These are phyloP conservation scores for Komagataella phaffii DNA, from an alignment of 805 yeast genomes.

Conservation along the genomic window DNA sequence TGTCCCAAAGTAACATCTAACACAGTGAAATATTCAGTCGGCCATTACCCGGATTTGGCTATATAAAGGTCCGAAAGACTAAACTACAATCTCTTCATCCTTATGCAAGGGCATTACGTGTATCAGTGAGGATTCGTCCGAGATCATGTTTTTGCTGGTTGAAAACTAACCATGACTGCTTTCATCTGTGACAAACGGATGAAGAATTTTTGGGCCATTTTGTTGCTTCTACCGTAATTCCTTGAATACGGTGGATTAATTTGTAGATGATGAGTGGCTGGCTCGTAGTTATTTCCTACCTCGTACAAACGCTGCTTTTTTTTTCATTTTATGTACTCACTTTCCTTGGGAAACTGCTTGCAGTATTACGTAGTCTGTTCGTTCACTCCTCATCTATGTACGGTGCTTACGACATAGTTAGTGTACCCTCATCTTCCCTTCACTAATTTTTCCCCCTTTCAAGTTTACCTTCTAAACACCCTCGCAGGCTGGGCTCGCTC, in stretches of 20 bases:
- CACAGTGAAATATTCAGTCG: neutral
- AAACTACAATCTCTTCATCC: conserved; percentile 39
- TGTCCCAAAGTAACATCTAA: too few species aligned
- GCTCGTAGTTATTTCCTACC: neutral
- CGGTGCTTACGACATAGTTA: too few species aligned
- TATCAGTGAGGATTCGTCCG: conserved; percentile 99
- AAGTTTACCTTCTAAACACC: too few species aligned
- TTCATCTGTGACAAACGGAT: conserved; percentile 37
- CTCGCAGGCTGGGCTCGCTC: too few species aligned
- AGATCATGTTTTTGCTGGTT: conserved; percentile 99
- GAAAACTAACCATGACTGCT: conserved; percentile 96
- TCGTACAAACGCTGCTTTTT: too few species aligned
- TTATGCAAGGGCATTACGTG: conserved; percentile 99
- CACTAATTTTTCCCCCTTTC: too few species aligned
- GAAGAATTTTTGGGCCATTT: conserved; percentile 68
- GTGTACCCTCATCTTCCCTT: too few species aligned
- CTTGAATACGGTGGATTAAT: neutral
- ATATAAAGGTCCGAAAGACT: neutral
- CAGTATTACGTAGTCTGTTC: too few species aligned
- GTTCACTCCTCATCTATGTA: too few species aligned
- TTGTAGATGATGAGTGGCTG: neutral
- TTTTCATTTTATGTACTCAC: too few species aligned
- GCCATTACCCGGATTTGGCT: neutral
- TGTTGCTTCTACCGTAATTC: neutral
- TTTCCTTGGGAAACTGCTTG: too few species aligned